Evolutionary conservation across 2,329 filamentous ascomycete species (phyloP), one percentile per base, ranked within the genome.

Genomic region (Bipolaris sorokiniana): DNA sequence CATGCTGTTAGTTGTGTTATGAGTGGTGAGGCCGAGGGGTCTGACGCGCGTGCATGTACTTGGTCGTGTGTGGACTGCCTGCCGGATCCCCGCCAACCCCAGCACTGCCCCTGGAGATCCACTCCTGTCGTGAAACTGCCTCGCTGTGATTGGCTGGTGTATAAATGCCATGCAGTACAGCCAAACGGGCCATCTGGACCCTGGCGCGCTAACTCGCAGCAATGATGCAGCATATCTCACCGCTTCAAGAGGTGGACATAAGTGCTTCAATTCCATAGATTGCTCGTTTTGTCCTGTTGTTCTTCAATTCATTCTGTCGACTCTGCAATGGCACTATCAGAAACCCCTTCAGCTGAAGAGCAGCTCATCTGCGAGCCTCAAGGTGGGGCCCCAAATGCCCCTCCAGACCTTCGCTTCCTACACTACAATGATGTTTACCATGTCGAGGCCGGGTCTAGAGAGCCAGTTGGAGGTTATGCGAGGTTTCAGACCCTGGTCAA

Each of bases 401-500:
- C 81, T 40, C 90, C 91, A 42, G 89, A 92, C 73, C 79, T 97
- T 48, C 87, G 92, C n/a, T 78, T 97, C 53, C 75, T 96, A 31
- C 93, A 97, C 79, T 97, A 90, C 82, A 97, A 97, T 77, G 92
- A 97, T 78, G 92, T 97, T 58, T 97, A 97, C 76, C 93, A 97
- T 69, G 85, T 97, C 51, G 92, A 96, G 76, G 67, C 83, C 45
- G 81, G 82, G 1, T 92, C 90, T 23, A 86, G 89, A 15, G 91
- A 96, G 71, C 93, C 93, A 1, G 87, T 92, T 2, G 93, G 93
- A 26, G 93, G 93, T 16, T 84, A 90, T 40, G 82, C 90, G 28
- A 85, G 93, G 46, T 97, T 97, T 78, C 88, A 95, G 73, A 89
- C 88, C 3, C 79, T 95, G 23, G 83, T 89, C 63, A 88, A 91